Percentiles rank a stretch among this genome's conserved stretches.
Evolutionary conservation across 257 asterid species (phyloP).

Genomic region (Primulina huaijiensis): DNA sequence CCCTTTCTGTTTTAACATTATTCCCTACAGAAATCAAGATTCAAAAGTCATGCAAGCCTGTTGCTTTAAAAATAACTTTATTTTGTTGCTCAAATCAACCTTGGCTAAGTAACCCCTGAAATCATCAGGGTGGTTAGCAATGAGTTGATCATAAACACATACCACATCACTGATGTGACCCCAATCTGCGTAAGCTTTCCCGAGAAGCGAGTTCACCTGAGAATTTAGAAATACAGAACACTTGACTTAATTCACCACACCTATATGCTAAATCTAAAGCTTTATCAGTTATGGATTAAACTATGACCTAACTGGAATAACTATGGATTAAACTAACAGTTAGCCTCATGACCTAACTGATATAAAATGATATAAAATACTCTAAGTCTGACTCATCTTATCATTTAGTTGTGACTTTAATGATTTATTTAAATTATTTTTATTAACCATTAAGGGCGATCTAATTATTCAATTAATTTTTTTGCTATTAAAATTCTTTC

Average conservation of each 20-base stretch:
- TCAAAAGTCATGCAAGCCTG: not conserved
- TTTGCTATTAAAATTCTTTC: no score
- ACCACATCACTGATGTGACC: conserved; percentile 90
- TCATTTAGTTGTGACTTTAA: no score
- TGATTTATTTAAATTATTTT: no score
- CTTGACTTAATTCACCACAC: not conserved
- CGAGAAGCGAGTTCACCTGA: conserved; percentile 87
- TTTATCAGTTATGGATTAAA: no score
- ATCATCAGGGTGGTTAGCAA: conserved; percentile 75
- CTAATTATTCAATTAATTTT: no score
- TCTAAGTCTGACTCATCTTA: no score
- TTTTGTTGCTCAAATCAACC: conserved; percentile 41
- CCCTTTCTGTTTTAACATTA: conserved; percentile 79
- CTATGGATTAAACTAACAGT: no score
- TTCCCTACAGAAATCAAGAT: conserved; percentile 55
- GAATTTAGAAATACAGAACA: conserved; percentile 1
- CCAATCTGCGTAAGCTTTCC: conserved; percentile 96
- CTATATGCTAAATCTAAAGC: not conserved
- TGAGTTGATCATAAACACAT: conserved; percentile 78
- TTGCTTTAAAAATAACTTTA: no score
- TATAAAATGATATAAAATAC: no score
- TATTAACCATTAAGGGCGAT: no score
- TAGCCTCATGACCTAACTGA: no score
- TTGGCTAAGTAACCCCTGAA: conserved; percentile 96
- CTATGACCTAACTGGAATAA: no score